These are phyloP conservation scores for Sanghuangporus sanghuang DNA, from an alignment of 1,284 basidiomycete species.

Conservation along the genomic window DNA sequence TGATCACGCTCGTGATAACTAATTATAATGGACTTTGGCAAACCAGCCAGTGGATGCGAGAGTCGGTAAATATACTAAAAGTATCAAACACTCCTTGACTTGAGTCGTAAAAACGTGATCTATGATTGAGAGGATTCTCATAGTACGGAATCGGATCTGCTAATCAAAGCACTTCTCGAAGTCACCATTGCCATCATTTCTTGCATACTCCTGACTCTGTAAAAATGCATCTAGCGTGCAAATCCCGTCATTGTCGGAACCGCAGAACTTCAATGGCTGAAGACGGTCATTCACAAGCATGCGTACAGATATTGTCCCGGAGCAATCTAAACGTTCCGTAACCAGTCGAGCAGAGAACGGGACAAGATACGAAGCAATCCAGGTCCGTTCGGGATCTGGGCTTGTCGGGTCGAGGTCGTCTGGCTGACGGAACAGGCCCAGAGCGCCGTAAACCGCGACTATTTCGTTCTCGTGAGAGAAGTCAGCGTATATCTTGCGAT, in stretches of 20 bases:
- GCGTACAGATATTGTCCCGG: constrained; percentile 42
- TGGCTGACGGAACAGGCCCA: constrained; percentile 54
- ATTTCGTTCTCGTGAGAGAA: constrained; percentile 83
- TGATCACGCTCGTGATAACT: too few relatives aligned
- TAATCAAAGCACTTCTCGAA: constrained; percentile 49
- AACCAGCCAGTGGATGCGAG: too few relatives aligned
- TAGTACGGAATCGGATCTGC: not conserved
- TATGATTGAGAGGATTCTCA: too few relatives aligned
- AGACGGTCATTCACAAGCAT: constrained; percentile 65
- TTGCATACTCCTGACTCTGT: constrained; percentile 63
- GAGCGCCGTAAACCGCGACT: constrained; percentile 68
- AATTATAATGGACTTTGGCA: too few relatives aligned
- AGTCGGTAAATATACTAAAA: too few relatives aligned
- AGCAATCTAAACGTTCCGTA: constrained; percentile 53
- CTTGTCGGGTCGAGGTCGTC: constrained; percentile 36
- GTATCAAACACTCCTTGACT: too few relatives aligned
- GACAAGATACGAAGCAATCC: constrained; percentile 53
- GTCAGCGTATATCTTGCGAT: constrained; percentile 63
- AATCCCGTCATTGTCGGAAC: constrained; percentile 43
- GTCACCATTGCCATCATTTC: constrained; percentile 59
- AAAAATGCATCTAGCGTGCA: constrained; percentile 67
- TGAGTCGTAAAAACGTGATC: too few relatives aligned
- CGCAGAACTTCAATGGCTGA: constrained; percentile 61
- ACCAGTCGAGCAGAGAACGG: constrained; percentile 64
- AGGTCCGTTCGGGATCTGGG: constrained; percentile 41